phyloP scores from a whole-genome alignment of 176 grass and related monocot genomes.

The Zoysia pacifica region DNA sequence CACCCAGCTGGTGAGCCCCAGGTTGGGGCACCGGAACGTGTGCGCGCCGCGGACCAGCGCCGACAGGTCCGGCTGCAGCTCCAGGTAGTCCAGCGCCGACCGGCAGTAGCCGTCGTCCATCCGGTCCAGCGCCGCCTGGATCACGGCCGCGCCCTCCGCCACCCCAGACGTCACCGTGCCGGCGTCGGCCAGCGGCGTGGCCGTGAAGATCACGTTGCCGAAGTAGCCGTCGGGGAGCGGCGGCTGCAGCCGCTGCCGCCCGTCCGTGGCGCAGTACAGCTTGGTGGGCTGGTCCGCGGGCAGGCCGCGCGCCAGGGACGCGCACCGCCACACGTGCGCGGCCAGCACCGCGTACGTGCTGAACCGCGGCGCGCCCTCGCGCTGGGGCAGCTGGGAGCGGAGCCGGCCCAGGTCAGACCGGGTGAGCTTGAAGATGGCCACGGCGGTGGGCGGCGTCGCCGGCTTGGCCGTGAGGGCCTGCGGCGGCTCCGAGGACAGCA shows the following conservation, averaged over 20 bases:
- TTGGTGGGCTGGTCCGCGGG: conserved; percentile 68
- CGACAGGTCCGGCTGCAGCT: conserved; percentile 79
- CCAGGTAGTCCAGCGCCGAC: conserved; percentile 86
- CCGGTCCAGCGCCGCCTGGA: conserved; percentile 63
- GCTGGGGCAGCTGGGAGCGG: conserved; percentile 30
- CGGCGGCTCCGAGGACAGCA: conserved; percentile 49
- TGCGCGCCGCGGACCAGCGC: conserved; percentile 81
- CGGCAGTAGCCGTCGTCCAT: conserved; percentile 79
- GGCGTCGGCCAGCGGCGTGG: conserved; percentile 61
- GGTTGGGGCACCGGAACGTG: conserved; percentile 92
- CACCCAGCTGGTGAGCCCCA: conserved; percentile 93
- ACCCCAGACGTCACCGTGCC: conserved; percentile 48
- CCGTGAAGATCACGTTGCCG: conserved; percentile 93
- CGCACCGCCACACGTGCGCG: conserved; percentile 86
- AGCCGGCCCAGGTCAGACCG: conserved; percentile 55
- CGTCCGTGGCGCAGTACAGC: conserved; percentile 84
- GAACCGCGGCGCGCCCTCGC: conserved; percentile 47
- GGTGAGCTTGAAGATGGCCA: conserved; percentile 73
- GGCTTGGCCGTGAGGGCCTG: conserved; percentile 37
- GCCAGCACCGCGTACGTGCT: conserved; percentile 73
- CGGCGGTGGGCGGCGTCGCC: conserved; percentile 49
- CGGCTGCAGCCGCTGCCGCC: conserved; percentile 68
- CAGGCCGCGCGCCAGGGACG: conserved; percentile 72
- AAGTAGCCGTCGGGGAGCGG: conserved; percentile 73
- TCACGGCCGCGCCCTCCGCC: conserved; percentile 51